These are phyloP conservation scores for Lactuca sativa DNA, from an alignment of 129 eudicot genomes.

Conservation along the genomic window DNA sequence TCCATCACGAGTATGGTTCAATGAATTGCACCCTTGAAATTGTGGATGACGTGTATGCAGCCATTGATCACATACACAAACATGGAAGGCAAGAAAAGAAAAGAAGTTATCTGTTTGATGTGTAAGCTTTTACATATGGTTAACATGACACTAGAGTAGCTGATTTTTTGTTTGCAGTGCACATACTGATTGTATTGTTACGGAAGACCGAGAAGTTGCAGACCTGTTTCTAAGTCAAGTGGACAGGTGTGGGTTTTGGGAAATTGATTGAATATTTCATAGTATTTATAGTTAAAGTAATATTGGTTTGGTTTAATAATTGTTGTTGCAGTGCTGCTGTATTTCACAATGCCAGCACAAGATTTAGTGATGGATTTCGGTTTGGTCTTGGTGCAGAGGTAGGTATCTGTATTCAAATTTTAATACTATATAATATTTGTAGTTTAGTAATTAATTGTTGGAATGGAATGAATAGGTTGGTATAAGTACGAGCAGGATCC, in stretches of 20 bases:
- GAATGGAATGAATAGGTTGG: conserved; percentile 63
- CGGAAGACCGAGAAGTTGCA: conserved; percentile 75
- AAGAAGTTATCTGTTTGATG: too few species aligned
- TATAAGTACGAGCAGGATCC: conserved; percentile 93
- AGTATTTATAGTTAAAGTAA: not conserved
- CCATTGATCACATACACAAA: conserved; percentile 89
- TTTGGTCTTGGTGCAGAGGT: conserved; percentile 99
- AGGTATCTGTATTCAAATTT: not conserved
- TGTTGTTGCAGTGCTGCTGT: conserved; percentile 87
- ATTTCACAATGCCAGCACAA: conserved; percentile 93
- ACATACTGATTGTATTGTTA: conserved; percentile 82
- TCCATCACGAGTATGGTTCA: conserved; percentile 86
- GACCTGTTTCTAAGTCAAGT: conserved; percentile 72
- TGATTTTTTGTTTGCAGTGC: conserved; percentile 52
- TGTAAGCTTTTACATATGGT: conserved; percentile 3
- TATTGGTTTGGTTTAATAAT: not conserved
- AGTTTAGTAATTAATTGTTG: conserved; percentile 8
- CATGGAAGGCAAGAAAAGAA: conserved; percentile 86
- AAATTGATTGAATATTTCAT: not conserved
- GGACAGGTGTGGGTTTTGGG: conserved; percentile 56
- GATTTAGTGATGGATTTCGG: conserved; percentile 94
- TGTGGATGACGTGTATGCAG: conserved; percentile 94
- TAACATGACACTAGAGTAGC: conserved; percentile 5
- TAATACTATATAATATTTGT: not conserved
- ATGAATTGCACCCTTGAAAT: conserved; percentile 86